Evolutionary conservation across 2,329 filamentous ascomycete genomes (phyloP).

Genomic region (Xylaria sp.): DNA sequence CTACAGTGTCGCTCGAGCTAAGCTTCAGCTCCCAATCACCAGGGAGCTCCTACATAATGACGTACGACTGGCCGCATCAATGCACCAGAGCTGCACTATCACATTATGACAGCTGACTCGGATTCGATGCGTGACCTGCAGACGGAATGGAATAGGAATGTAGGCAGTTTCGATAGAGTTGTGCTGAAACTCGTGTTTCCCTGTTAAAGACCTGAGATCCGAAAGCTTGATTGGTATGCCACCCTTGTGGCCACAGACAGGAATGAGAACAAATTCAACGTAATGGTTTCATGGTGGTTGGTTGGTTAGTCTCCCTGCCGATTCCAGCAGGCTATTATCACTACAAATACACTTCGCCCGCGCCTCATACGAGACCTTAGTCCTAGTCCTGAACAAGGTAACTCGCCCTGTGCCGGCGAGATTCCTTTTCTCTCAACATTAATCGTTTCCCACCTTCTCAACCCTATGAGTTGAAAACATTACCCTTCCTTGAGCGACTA

Average conservation of each 20-base stretch:
- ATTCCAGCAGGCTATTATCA: constrained; percentile 22
- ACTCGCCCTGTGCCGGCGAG: constrained; percentile 8
- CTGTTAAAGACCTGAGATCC: neutral
- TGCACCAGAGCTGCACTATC: neutral
- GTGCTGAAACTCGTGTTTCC: constrained; percentile 5
- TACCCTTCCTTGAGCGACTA: neutral
- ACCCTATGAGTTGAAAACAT: neutral
- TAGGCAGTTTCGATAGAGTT: neutral
- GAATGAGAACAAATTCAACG: constrained; percentile 22
- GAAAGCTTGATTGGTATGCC: neutral
- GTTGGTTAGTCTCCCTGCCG: constrained; percentile 17
- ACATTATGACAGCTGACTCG: constrained; percentile 21
- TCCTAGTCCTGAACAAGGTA: neutral
- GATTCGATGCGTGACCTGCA: constrained; percentile 14
- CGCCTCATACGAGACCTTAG: constrained; percentile 12
- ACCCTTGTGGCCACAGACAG: constrained; percentile 9
- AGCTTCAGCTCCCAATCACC: too few relatives aligned
- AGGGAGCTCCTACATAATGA: neutral
- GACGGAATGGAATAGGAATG: neutral
- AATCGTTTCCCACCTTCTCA: constrained; percentile 7
- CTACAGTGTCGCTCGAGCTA: constrained; percentile 3
- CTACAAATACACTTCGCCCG: constrained; percentile 34
- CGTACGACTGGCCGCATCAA: constrained; percentile 25
- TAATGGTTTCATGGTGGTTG: constrained; percentile 17
- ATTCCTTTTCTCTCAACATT: constrained; percentile 16